Base-by-base conservation (phyloP, 2,329 filamentous ascomycete species). In the Eutypella sp. region DNA sequence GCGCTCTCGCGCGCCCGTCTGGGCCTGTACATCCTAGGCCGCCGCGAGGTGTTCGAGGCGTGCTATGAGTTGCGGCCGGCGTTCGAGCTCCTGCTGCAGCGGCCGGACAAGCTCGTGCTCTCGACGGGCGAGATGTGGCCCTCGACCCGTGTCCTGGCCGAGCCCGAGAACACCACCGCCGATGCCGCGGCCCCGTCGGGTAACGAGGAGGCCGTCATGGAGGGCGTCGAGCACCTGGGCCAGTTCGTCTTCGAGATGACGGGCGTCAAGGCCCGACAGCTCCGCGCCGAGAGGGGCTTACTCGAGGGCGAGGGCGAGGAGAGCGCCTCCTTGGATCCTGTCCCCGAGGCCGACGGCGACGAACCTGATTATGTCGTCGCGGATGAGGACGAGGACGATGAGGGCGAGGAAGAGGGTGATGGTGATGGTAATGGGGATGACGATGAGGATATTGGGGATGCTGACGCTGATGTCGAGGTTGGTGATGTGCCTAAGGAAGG, bases 171-270 rank as follows among this genome's bases (percentile, higher is more conserved):
- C 29, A n/a, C 29, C 29, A n/a, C 29, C 11, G 5, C 29, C 29
- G 74, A 73, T 16, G 71, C 74, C 6, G 61, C 71, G 6, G 70
- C 79, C 6, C 68, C 74, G 13, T 7, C 5, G 5, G 29, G 29
- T n/a, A n/a, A n/a, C 2, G 76, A 76, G 11, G 76, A 80, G 57
- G 84, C 82, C 1, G 74, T 81, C 18, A 97, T 99, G 88, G 87
- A 92, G 57, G 81, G 87, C 27, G 84, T 97, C 1, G 92, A 99
- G 71, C 93, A 99, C 70, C 67, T 99, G 29, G 93, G 93, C 0
- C 87, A 96, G 68, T 99, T 96, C 65, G 92, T 99, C 19, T 96
- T 82, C 63, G 89, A 99, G 66, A 99, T 99, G 89, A 95, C 90
- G 3, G 80, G 85, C 40, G 79, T 76, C 1, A 75, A 68, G 59